phyloP scores from a whole-genome alignment of 2,329 filamentous ascomycete genomes.

The Coccinonectria pachysandricola region DNA sequence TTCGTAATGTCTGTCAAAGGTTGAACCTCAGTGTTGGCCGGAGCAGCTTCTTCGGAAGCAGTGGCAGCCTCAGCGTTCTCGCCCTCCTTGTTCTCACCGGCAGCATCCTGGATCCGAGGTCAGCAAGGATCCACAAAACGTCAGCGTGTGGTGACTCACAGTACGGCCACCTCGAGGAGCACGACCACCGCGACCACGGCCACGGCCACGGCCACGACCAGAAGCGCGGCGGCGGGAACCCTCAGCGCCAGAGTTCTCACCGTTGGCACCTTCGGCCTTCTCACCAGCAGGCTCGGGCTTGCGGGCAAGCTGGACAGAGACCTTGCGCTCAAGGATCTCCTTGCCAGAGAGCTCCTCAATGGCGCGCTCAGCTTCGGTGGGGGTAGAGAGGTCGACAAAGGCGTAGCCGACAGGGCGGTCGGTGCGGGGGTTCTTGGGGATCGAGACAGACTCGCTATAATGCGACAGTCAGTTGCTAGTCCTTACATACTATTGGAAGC shows the following conservation, averaged over 20 bases:
- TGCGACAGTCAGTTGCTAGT: conserved; percentile 1
- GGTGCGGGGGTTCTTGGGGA: conserved; percentile 98
- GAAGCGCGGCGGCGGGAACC: conserved; percentile 53
- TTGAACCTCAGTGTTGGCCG: conserved; percentile 41
- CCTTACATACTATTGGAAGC: too few relatives aligned
- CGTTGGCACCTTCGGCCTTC: conserved; percentile 64
- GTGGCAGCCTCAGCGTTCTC: conserved; percentile 26
- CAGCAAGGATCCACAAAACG: too few relatives aligned
- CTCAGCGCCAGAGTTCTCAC: conserved; percentile 62
- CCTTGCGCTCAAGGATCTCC: conserved; percentile 97
- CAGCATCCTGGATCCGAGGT: conserved; percentile 24
- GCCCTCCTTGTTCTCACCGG: conserved; percentile 38
- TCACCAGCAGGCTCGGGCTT: conserved; percentile 83
- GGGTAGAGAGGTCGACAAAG: conserved; percentile 95
- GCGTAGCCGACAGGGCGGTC: conserved; percentile 97
- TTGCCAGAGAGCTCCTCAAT: conserved; percentile 93
- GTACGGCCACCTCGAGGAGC: conserved; percentile 46
- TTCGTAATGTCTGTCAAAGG: conserved; percentile 54
- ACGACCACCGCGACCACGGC: conserved; percentile 59
- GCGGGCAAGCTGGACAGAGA: conserved; percentile 95
- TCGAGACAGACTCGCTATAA: conserved; percentile 89
- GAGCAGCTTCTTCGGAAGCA: conserved; percentile 37
- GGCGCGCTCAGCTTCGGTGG: conserved; percentile 87
- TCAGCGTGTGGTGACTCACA: conserved; percentile 21
- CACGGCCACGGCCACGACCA: conserved; percentile 58